Evolutionary conservation across 75 land plant genomes (phyloP).

Genomic region (Selaginella moellendorffii): DNA sequence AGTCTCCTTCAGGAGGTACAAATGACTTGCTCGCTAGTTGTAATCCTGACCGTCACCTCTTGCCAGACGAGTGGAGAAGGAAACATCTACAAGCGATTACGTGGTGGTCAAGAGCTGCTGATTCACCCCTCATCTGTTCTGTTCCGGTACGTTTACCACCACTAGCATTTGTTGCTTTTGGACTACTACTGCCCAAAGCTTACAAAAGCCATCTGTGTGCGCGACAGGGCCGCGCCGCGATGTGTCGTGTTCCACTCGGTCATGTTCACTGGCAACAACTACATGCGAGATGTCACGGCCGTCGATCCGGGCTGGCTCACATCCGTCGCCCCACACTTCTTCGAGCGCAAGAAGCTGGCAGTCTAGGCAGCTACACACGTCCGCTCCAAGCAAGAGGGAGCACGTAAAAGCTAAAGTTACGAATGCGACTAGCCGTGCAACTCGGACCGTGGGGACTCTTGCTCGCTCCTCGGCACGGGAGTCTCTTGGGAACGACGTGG

Average conservation of each 20-base stretch:
- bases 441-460: background rate
- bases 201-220: background rate
- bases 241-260: constrained; percentile 82
- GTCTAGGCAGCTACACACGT: background rate
- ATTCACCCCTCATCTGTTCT: constrained; percentile 91
- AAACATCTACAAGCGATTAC: constrained; percentile 56
- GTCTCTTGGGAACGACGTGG: background rate
- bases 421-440: background rate
- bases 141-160: constrained; percentile 41
- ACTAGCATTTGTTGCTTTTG: no score
- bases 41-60: background rate
- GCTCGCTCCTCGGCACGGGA: background rate
- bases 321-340: constrained; percentile 85
- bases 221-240: constrained; percentile 78
- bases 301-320: constrained; percentile 75
- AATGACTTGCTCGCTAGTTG: background rate
- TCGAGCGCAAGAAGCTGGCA: constrained; percentile 17
- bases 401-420: no score
- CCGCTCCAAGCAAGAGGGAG: no score
- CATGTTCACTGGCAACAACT: constrained; percentile 69
- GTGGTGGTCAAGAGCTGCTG: constrained; percentile 67
- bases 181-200: no score
- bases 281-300: constrained; percentile 68
- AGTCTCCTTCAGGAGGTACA: constrained; percentile 52
- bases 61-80: constrained; percentile 35